A percentile compares a stretch with the other conserved stretches of the same genome.
Conservation (phyloP, 2,329 filamentous ascomycete species). For the Aureobasidium sp. region DNA sequence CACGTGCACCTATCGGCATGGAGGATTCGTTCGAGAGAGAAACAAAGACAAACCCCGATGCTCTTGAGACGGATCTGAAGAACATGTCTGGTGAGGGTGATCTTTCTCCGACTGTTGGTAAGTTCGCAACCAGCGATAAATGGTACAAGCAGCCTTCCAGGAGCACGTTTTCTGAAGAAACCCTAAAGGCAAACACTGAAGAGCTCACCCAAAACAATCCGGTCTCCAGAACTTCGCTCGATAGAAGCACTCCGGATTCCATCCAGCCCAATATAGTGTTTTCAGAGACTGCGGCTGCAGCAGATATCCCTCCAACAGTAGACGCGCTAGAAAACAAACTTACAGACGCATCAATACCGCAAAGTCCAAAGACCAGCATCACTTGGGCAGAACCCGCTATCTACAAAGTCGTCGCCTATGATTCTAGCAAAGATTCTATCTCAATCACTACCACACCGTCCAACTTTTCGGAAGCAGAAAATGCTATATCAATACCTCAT, state of each 20-base stretch:
- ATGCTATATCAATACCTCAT: conserved; percentile 51
- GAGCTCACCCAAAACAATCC: not conserved
- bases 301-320: not conserved
- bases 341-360: not conserved
- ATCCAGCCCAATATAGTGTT: not conserved
- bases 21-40: conserved; percentile 45
- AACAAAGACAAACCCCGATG: conserved; percentile 22
- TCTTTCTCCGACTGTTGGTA: conserved; percentile 30
- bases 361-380: not conserved
- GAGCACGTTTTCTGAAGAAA: conserved; percentile 18
- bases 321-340: not conserved
- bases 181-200: conserved; percentile 19
- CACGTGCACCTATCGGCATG: conserved; percentile 37
- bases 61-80: conserved; percentile 14
- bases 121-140: conserved; percentile 29
- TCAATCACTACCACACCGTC: conserved; percentile 51
- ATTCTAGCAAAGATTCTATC: conserved; percentile 52
- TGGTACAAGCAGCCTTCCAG: conserved; percentile 32
- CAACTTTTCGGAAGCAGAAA: conserved; percentile 46
- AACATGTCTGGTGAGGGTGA: conserved; percentile 31
- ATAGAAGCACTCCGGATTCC: not conserved
- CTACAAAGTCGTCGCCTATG: conserved; percentile 63
- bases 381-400: conserved; percentile 32
- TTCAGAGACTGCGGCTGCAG: not conserved
- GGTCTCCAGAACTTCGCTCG: not conserved